Percentiles rank a stretch among this genome's conserved stretches.
phyloP scores from a whole-genome alignment of 805 yeast genomes.

The Brettanomyces anomalus region DNA sequence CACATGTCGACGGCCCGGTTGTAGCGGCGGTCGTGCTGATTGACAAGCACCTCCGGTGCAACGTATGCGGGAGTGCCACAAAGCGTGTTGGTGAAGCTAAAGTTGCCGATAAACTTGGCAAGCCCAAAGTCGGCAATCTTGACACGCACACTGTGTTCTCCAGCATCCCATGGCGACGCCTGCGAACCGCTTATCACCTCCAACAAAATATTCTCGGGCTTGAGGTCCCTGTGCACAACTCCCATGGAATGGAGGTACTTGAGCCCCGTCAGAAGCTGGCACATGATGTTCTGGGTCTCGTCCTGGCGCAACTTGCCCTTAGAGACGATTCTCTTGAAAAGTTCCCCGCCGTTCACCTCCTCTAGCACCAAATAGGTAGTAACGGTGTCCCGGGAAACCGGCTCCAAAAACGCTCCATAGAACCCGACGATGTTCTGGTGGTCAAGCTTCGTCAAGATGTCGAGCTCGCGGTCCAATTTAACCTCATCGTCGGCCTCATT shows the following conservation, averaged over 20 bases:
- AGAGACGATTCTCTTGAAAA: constrained; percentile 61
- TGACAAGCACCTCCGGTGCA: constrained; percentile 65
- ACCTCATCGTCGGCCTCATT: constrained; percentile 9
- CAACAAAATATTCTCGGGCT: constrained; percentile 79
- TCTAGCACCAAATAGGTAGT: constrained; percentile 61
- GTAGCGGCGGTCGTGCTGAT: constrained; percentile 44
- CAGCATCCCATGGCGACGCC: constrained; percentile 47
- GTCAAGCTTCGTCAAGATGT: constrained; percentile 51
- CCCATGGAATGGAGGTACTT: constrained; percentile 87
- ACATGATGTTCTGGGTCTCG: constrained; percentile 53
- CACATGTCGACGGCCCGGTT: constrained; percentile 71
- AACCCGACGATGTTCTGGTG: constrained; percentile 67
- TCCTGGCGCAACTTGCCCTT: constrained; percentile 53
- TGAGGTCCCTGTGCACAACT: constrained; percentile 87
- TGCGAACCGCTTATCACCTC: constrained; percentile 34
- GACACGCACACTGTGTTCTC: constrained; percentile 53
- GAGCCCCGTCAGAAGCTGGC: constrained; percentile 51
- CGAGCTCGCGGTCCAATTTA: constrained; percentile 54
- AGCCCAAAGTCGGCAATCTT: constrained; percentile 81
- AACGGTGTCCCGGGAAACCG: constrained; percentile 34
- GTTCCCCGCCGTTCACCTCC: constrained; percentile 66
- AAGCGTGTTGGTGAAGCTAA: constrained; percentile 64
- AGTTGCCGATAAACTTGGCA: constrained; percentile 61
- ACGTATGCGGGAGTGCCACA: constrained; percentile 88
- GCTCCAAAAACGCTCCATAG: constrained; percentile 46